These are phyloP conservation scores for Termitomyces sp. DNA, from an alignment of 768 basidiomycete species.

Conservation along the genomic window DNA sequence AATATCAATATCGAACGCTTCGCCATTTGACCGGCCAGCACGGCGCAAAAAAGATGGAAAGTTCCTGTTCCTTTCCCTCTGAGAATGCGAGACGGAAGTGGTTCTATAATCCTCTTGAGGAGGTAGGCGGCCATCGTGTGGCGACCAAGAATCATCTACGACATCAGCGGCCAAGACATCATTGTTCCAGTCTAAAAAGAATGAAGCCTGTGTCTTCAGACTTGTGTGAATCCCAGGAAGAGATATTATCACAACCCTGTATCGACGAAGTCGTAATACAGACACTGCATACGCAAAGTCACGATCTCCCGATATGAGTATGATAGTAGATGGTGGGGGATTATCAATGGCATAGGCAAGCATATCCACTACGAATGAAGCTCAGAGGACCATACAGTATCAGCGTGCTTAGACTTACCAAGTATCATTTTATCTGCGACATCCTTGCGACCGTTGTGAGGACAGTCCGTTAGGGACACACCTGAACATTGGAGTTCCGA, in stretches of 20 bases:
- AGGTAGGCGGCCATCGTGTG: background rate
- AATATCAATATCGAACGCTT: constrained; percentile 15
- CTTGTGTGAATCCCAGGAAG: constrained; percentile 37
- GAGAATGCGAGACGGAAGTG: background rate
- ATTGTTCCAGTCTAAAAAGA: constrained; percentile 47
- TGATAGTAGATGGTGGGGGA: constrained; percentile 46
- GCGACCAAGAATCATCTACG: constrained; percentile 10
- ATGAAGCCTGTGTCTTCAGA: constrained; percentile 53
- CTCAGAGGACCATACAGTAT: background rate
- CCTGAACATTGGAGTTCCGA: constrained; percentile 49
- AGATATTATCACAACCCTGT: constrained; percentile 51
- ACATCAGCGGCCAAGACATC: constrained; percentile 30
- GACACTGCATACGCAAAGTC: constrained; percentile 68
- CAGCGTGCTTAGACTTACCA: constrained; percentile 27
- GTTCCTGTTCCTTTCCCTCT: background rate
- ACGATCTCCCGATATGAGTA: constrained; percentile 65
- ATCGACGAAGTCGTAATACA: constrained; percentile 49
- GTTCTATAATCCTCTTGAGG: background rate
- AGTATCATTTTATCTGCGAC: constrained; percentile 52
- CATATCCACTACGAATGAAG: constrained; percentile 54
- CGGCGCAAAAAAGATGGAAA: background rate
- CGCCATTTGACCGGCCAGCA: background rate
- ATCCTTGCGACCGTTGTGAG: constrained; percentile 33
- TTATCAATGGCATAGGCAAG: constrained; percentile 65
- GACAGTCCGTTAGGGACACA: constrained; percentile 38